Percentiles rank a stretch among this genome's conserved stretches.
Conservation (phyloP, 441 rosid genomes). For the Syzygium malaccense region DNA sequence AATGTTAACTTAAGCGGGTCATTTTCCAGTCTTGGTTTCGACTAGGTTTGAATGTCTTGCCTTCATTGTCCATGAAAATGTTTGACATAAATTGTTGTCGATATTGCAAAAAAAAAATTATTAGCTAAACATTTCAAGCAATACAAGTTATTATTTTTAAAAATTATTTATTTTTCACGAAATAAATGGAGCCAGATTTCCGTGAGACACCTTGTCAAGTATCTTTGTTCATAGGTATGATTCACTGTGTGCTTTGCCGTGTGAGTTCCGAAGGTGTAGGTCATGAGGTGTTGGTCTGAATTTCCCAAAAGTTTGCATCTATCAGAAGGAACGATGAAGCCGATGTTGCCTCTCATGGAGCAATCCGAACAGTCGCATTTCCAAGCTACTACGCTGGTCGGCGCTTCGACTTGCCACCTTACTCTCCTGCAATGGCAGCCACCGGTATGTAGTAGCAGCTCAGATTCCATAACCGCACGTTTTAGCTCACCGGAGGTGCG, state of each 20-base stretch:
- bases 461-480: constrained; percentile 27
- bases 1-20: background rate
- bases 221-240: background rate
- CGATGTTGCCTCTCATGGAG: constrained; percentile 62
- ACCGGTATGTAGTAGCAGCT: constrained; percentile 36
- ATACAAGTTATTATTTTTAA: background rate
- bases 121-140: background rate
- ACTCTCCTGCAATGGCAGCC: constrained; percentile 74
- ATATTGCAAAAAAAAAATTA: background rate
- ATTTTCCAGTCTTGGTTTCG: fast-evolving
- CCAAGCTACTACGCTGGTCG: constrained; percentile 51
- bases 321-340: constrained; percentile 48
- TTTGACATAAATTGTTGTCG: background rate
- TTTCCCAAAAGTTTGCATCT: constrained; percentile 58
- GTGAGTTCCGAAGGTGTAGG: constrained; percentile 72
- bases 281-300: constrained; percentile 46
- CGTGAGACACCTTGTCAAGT: background rate
- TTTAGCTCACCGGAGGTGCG: no score
- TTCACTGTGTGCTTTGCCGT: constrained; percentile 54
- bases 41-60: background rate
- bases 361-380: constrained; percentile 69
- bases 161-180: background rate
- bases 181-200: fast-evolving
- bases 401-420: constrained; percentile 60
- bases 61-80: background rate